Conservation (phyloP, 345 rosid genomes). For the Angophora floribunda region DNA sequence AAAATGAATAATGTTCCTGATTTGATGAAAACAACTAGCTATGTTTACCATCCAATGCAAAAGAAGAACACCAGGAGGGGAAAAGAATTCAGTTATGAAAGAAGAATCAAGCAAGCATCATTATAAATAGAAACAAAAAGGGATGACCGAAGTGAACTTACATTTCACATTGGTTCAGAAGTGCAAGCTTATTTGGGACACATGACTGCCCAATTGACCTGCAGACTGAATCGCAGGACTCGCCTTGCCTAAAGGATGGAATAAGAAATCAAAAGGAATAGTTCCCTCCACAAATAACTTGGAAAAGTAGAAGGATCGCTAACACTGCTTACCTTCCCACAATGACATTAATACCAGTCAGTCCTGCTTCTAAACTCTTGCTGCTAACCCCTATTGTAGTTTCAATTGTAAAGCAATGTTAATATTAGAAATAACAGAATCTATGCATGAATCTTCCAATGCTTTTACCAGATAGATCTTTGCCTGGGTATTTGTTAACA, state of each 20-base stretch:
- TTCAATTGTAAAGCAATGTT: neutral
- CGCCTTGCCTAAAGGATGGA: slow-evolving; percentile 55
- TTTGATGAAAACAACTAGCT: neutral
- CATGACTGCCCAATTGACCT: slow-evolving; percentile 75
- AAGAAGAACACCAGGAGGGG: neutral
- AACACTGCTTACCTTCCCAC: slow-evolving; percentile 50
- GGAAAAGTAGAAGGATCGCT: neutral
- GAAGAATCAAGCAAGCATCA: neutral
- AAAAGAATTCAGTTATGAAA: neutral
- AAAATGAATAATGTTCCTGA: neutral
- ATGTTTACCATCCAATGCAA: neutral
- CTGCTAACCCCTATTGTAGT: slow-evolving; percentile 22
- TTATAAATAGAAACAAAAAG: neutral
- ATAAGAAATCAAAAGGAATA: slow-evolving; percentile 3
- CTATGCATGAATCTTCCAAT: neutral
- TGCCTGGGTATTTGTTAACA: neutral
- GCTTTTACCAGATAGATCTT: neutral
- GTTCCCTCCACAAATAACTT: neutral
- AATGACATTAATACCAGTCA: slow-evolving; percentile 67
- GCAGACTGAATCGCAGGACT: slow-evolving; percentile 83
- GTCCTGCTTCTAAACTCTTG: slow-evolving; percentile 51
- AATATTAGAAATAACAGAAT: neutral
- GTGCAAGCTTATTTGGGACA: slow-evolving; percentile 70
- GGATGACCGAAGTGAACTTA: slow-evolving; percentile 12
- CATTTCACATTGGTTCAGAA: slow-evolving; percentile 85